Base-by-base conservation (phyloP, 345 rosid species). In the Mangifera indica region DNA sequence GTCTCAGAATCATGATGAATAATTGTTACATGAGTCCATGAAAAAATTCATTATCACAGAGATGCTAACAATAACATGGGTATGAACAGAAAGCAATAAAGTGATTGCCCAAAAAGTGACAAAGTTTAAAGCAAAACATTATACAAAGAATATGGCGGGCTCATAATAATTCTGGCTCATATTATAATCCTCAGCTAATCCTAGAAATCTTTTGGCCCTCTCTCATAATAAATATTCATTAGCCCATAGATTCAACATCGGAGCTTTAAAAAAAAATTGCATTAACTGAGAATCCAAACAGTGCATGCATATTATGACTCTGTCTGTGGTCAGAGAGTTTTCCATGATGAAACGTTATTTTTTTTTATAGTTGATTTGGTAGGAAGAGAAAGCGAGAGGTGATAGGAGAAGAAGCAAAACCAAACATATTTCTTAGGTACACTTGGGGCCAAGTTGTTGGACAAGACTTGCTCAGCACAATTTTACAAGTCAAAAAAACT, bases 401-500 rank as follows among this genome's bases (percentile, higher is more conserved):
- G 20, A 63, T 46, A 66, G 49, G 29, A 56, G 25, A 17, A 6
- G 40, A 17, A 48, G 70, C n/a, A 32, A 51, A 66, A 32, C 5
- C 45, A 0, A 48, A 48, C 66, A 46, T 13, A 18, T 7, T 15
- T 71, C 66, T 40, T 13, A 17, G 21, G 54, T n/a, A 67, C 74
- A 62, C 46, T 34, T 48, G 77, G 81, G 70, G 75, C 82, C 66
- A 66, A 49, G 46, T 69, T 20, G 69, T 72, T 74, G 77, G 75
- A 70, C 57, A 34, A 44, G 70, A 48, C 66, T 75, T 81, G 81
- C 71, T 64, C 60, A 18, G 52, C 59, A 48, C 21, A 74, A 49
- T 60, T 59, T 79, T 80, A 67, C 70, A 77, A 59, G 59, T 73
- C 48, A 81, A 79, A 79, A 53, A 78, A 79, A 66, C 63, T 29